Conservation (phyloP, 495 filamentous ascomycete genomes). For the Tuber magnatum region DNA sequence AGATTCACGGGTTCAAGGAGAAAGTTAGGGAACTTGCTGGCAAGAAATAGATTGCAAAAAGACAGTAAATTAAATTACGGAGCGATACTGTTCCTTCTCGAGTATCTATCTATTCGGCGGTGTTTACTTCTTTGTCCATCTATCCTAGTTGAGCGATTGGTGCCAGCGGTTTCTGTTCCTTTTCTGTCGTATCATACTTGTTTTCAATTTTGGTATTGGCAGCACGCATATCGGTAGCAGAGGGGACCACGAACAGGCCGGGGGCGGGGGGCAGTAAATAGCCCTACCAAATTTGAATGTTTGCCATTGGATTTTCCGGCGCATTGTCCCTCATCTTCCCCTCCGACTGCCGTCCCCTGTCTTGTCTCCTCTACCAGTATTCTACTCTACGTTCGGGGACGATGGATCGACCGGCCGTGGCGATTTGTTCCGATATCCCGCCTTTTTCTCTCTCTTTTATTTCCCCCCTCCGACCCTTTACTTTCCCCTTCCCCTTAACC, state of each 20-base stretch:
- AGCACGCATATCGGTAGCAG: background rate
- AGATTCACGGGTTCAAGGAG: conserved; percentile 39
- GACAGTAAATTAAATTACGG: background rate
- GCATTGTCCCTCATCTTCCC: background rate
- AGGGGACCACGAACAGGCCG: background rate
- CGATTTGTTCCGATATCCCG: background rate
- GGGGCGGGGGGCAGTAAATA: background rate
- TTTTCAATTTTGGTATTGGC: background rate
- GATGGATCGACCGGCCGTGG: background rate
- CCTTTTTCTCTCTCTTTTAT: background rate
- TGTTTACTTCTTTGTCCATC: background rate
- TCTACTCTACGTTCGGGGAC: background rate
- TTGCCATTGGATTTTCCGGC: background rate
- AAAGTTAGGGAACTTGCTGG: conserved; percentile 38
- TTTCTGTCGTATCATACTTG: background rate
- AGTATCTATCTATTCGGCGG: background rate
- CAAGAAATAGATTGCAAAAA: conserved; percentile 21
- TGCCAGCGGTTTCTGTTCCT: background rate
- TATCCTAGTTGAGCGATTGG: background rate
- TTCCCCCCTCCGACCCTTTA: background rate
- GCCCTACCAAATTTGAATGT: background rate
- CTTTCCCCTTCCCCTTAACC: background rate
- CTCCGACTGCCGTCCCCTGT: background rate
- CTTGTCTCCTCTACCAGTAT: background rate
- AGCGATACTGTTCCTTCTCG: background rate